Percentiles rank a stretch among this genome's conserved stretches.
These are phyloP conservation scores for Leptographium lundbergii DNA, from an alignment of 2,329 filamentous ascomycete genomes.

Conservation along the genomic window DNA sequence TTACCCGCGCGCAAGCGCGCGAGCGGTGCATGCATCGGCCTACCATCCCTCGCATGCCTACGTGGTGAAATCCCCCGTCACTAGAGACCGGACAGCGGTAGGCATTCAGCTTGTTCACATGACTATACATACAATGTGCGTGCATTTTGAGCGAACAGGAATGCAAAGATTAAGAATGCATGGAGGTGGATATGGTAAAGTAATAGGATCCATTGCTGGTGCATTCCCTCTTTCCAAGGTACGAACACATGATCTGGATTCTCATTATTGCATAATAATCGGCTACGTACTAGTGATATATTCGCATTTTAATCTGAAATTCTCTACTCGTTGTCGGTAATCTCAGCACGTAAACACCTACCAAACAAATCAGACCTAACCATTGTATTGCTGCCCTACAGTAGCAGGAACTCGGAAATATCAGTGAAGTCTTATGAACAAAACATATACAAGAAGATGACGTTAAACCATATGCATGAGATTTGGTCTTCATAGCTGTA, in stretches of 20 bases:
- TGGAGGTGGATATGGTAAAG: background rate
- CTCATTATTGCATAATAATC: background rate
- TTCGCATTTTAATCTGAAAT: too few relatives aligned
- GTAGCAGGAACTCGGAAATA: background rate
- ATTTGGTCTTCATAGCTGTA: background rate
- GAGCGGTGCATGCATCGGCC: slow-evolving; percentile 1
- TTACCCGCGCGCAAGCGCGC: slow-evolving; percentile 1
- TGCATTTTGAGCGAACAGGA: background rate
- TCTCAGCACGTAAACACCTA: background rate
- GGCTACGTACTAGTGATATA: background rate
- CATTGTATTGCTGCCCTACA: background rate
- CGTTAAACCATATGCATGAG: background rate
- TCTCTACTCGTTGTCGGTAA: background rate
- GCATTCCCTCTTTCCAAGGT: background rate
- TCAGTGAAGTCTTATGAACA: background rate
- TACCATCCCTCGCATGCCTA: background rate
- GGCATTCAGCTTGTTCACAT: background rate
- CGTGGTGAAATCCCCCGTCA: background rate
- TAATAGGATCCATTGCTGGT: background rate
- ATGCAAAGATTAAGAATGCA: background rate
- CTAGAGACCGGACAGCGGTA: background rate
- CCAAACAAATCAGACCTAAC: background rate
- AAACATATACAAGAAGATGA: background rate
- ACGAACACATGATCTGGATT: background rate
- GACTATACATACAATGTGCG: background rate